Evolutionary conservation across 208 protist genomes (phyloP), one percentile per base, ranked within the genome.

Genomic region (Dictyostelium gargantuum): DNA sequence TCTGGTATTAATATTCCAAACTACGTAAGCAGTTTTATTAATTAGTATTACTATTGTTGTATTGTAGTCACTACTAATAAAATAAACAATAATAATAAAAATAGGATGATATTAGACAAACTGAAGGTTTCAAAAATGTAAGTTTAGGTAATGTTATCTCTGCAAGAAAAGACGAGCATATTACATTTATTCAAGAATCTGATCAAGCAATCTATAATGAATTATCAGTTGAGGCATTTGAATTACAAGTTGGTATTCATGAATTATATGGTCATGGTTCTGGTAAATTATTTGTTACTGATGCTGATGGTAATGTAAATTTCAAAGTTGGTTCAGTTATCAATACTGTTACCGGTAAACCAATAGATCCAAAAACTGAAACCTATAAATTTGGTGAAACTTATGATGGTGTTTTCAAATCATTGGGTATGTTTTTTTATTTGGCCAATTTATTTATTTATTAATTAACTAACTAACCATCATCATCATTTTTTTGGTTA

Each of bases 211-310:
- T 97, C n/a, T 98, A 95, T 92, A 97, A 98, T 85, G 48, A 48
- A 17, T 84, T 91, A 91, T 80, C 96, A 68, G 75, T 93, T 17
- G 70, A 93, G 17, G 96, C 97, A 46, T 97, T 97, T 70, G 98
- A 97, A 70, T 96, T 98, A n/a, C 98, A 98, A 94, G 98, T 99
- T 46, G 97, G 95, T 50, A 93, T 98, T 54, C 98, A 99, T 95
- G 98, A 99, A 95, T 95, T 98, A 73, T 96, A 98, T 11, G 98
- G 98, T 52, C 98, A 99, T 93, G 98, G 98, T 40, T 98, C 96
- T 11, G 98, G 98, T 38, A 98, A 98, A 91, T 91, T 98, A 32
- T 84, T 98, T 48, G 56, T 61, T 46, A 48, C 58, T 15, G 74
- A 80, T 32, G 92, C 97, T 68, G 92, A 96, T 84, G 97, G 97